Evolutionary conservation across 495 filamentous ascomycete species (phyloP), one percentile per base, ranked within the genome.

Genomic region (Aspergillus bertholletiae): DNA sequence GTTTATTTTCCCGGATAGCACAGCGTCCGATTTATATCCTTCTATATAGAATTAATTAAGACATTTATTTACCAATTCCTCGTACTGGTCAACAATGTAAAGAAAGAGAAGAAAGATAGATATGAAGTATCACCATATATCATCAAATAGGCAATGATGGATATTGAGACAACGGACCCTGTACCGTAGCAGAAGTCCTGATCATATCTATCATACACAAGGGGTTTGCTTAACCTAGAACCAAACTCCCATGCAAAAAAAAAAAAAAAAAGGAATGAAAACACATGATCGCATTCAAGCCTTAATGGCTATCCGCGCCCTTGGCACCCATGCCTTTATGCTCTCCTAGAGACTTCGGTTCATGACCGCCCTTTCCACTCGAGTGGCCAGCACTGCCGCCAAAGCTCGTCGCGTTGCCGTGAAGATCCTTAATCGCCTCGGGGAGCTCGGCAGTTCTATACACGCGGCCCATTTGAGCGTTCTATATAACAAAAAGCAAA

Each of bases 361-460:
- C 71, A 46, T 73, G 72, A 13, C 71, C 71, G 5, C 74, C 74
- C 65, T 77, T 77, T 15, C 74, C 74, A 21, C 65, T 69, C 37
- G 53, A 43, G 24, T 41, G 59, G 20, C 35, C 55, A 7, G 67
- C 71, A 27, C 54, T 46, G 40, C 59, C 59, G 32, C 62, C 64
- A 12, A 40, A 30, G 3, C 68, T 67, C 23, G 62, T 64, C 57
- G 49, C 58, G 7, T 68, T 48, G 1, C 65, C 62, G 44, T 68
- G 65, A 48, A 68, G 43, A 37, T 63, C 58, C 27, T 68, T 65
- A 7, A 66, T 71, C 41, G 67, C 64, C 28, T 70, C 68, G 8
- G 77, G 77, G 56, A 80, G 66, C 27, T 67, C 67, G 18, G 76
- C 75, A 21, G 67, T 66, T 60, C 74, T 75, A 58, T 68, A 40